Evolutionary conservation across 2,329 filamentous ascomycete genomes (phyloP).

Genomic region (Mariannaea sp.): DNA sequence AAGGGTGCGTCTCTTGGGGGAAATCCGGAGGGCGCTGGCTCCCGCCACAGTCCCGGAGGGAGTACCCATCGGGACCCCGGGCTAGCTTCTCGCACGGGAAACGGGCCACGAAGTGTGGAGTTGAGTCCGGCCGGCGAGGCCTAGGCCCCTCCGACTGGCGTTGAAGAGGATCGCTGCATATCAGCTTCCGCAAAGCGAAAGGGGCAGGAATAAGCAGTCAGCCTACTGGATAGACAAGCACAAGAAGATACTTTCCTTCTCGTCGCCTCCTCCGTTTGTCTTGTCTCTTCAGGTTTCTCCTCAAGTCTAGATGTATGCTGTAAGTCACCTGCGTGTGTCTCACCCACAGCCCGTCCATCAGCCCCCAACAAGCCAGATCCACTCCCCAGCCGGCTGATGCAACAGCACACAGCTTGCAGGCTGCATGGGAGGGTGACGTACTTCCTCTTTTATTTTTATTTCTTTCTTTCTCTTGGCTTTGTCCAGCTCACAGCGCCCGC

Average conservation of each 20-base stretch:
- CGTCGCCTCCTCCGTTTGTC: too few species aligned
- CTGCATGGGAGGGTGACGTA: background rate
- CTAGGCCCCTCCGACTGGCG: background rate
- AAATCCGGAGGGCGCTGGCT: background rate
- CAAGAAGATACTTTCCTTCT: background rate
- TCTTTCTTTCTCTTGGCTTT: background rate
- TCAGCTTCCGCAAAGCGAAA: too few species aligned
- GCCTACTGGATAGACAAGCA: background rate
- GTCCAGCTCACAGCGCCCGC: background rate
- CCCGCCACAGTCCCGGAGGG: background rate
- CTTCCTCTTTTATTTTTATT: background rate
- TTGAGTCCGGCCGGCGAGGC: background rate
- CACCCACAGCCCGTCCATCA: background rate
- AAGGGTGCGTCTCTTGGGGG: conserved; percentile 6
- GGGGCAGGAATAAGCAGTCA: too few species aligned
- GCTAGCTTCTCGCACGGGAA: background rate
- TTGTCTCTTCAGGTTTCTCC: too few species aligned
- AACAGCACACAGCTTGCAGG: background rate
- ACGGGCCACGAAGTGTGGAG: background rate
- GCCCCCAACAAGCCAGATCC: background rate
- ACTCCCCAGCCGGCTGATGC: background rate
- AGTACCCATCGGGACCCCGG: background rate
- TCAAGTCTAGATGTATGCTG: too few species aligned
- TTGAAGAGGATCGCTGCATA: background rate
- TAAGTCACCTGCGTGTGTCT: background rate